Evolutionary conservation across 768 basidiomycete genomes (phyloP).

Genomic region (Leccinum disarticulatum): DNA sequence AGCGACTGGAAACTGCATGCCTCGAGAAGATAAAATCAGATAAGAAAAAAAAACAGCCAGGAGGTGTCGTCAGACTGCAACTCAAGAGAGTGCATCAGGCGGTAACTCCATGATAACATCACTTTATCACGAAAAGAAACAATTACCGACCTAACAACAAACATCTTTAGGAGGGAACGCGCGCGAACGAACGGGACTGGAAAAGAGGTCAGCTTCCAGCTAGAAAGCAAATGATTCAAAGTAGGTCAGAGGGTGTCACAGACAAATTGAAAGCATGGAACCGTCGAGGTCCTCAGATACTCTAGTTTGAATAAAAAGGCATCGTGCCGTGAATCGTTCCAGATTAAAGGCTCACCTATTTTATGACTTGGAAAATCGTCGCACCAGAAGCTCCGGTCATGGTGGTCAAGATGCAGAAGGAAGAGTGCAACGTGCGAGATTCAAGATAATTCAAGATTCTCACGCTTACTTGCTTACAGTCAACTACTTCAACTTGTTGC

Average conservation of each 20-base stretch:
- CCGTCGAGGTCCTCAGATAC: slow-evolving; percentile 8
- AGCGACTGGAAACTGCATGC: not conserved
- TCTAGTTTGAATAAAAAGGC: slow-evolving; percentile 5
- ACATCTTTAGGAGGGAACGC: not conserved
- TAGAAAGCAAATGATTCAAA: not conserved
- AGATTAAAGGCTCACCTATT: not conserved
- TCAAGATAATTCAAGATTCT: not conserved
- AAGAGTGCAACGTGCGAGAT: not conserved
- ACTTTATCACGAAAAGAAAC: not conserved
- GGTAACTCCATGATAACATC: slow-evolving; percentile 22
- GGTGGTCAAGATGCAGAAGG: not conserved
- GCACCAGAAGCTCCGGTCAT: not conserved
- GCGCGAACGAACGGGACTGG: not conserved
- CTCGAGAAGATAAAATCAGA: slow-evolving; percentile 5
- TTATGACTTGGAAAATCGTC: not conserved
- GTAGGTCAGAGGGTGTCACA: slow-evolving; percentile 1
- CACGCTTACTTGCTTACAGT: not conserved
- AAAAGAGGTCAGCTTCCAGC: not conserved
- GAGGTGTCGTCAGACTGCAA: slow-evolving; percentile 13
- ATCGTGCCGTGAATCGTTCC: not conserved
- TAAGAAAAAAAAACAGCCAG: slow-evolving; percentile 14
- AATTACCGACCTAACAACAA: not conserved
- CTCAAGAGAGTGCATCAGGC: slow-evolving; percentile 9
- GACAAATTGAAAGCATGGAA: not conserved
- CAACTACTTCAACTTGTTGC: not conserved